Percentiles rank a stretch among this genome's conserved stretches.
Evolutionary conservation across 2,329 filamentous ascomycete genomes (phyloP).

Genomic region (Trichoderma gracile): DNA sequence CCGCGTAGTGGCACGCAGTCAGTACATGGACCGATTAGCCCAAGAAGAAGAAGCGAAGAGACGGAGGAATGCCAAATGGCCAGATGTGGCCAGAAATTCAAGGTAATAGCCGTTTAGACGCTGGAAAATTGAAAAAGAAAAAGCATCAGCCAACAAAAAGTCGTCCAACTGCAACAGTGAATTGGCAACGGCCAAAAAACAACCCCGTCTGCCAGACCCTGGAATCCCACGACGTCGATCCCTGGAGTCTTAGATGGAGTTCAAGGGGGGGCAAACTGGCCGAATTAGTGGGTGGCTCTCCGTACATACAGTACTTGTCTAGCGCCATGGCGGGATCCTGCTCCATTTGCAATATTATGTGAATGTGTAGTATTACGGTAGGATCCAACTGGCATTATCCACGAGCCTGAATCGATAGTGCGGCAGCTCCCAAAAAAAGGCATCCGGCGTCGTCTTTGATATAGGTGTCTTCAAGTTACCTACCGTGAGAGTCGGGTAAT

Average conservation of each 20-base stretch:
- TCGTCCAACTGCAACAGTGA: not conserved
- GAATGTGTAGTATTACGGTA: not conserved
- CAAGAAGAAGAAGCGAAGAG: not conserved
- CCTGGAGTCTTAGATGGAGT: not conserved
- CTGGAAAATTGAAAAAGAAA: not conserved
- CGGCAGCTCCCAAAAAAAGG: not conserved
- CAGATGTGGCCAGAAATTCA: no score
- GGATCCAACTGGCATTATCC: not conserved
- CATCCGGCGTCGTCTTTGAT: not conserved
- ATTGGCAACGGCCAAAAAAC: not conserved
- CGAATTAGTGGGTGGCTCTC: not conserved
- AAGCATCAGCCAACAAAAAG: not conserved
- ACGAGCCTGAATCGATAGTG: constrained; percentile 6
- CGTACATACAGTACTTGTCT: not conserved
- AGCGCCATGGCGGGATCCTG: not conserved
- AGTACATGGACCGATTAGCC: no score
- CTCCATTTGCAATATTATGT: not conserved
- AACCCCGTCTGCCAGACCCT: not conserved
- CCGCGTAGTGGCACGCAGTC: no score
- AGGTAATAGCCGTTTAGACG: no score
- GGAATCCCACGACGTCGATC: not conserved
- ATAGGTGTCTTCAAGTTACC: no score
- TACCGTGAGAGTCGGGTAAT: no score
- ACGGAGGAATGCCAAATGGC: not conserved
- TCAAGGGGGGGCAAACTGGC: not conserved